Percentiles rank a stretch among this genome's conserved stretches.
phyloP scores from a whole-genome alignment of 306 rosid species.

The Acacia acuminata region DNA sequence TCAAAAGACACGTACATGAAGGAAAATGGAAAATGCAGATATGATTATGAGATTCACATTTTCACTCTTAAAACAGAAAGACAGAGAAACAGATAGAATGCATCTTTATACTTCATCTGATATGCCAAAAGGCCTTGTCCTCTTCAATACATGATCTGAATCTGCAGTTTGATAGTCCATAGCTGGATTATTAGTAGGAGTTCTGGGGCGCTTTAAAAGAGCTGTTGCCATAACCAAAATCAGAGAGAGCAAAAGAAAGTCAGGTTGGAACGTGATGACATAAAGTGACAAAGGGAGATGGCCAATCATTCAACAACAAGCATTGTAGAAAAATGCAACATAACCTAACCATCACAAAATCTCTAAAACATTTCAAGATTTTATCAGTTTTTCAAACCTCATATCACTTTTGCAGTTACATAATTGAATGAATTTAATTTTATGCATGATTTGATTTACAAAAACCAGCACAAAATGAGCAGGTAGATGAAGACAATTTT shows the following conservation, averaged over 20 bases:
- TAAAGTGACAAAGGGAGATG: not conserved
- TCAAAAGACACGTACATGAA: constrained; percentile 10
- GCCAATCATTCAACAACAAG: not conserved
- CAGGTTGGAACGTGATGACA: constrained; percentile 21
- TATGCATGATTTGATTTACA: constrained; percentile 11
- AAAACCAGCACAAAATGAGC: constrained; percentile 4
- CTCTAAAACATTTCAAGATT: constrained; percentile 9
- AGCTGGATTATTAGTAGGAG: constrained; percentile 85
- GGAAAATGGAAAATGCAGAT: constrained; percentile 10
- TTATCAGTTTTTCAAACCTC: constrained; percentile 18
- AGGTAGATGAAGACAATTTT: constrained; percentile 16
- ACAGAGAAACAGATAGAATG: constrained; percentile 26
- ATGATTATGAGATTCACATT: constrained; percentile 24
- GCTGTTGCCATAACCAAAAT: constrained; percentile 56
- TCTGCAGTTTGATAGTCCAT: constrained; percentile 99
- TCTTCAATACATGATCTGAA: constrained; percentile 91
- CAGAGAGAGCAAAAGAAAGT: constrained; percentile 31
- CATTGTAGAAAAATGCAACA: not conserved
- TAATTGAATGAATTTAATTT: not conserved
- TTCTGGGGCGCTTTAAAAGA: constrained; percentile 92
- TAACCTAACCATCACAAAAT: constrained; percentile 6
- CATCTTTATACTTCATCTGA: constrained; percentile 73
- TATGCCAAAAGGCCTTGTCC: constrained; percentile 89
- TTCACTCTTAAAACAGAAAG: constrained; percentile 25
- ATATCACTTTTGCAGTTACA: constrained; percentile 19